Evolutionary conservation across 2,329 filamentous ascomycete species (phyloP).

Genomic region (Arthrobotrys iridis): DNA sequence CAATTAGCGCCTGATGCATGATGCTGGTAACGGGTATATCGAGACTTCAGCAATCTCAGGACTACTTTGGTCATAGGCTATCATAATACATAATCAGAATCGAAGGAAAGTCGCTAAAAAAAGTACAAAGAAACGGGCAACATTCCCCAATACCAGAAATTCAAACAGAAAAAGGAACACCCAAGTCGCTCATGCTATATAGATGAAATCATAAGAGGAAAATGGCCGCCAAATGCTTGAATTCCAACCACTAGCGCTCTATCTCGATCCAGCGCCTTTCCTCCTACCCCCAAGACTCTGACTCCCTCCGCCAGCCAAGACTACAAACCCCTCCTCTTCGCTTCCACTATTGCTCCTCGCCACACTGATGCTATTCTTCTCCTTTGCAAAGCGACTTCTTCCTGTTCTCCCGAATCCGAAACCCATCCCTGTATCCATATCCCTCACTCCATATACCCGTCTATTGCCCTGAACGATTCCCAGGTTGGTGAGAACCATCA

Average conservation of each 20-base stretch:
- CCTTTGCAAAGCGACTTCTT: conserved; percentile 40
- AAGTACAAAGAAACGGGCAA: not conserved
- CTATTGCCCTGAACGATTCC: conserved; percentile 37
- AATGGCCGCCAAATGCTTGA: not conserved
- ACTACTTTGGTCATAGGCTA: too few relatives aligned
- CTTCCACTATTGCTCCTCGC: conserved; percentile 39
- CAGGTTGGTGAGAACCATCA: conserved; percentile 52
- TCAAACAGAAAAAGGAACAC: conserved; percentile 9
- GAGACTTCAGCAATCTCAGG: not conserved
- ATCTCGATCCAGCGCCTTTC: conserved; percentile 19
- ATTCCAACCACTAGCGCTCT: not conserved
- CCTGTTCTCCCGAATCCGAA: conserved; percentile 42
- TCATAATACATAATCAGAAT: conserved; percentile 27
- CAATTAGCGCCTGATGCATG: too few relatives aligned
- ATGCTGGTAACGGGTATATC: conserved; percentile 1
- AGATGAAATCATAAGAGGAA: not conserved
- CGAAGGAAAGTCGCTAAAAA: conserved; percentile 36
- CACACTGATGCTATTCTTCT: conserved; percentile 52
- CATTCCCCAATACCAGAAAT: not conserved
- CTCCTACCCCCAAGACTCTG: conserved; percentile 34
- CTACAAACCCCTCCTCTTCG: conserved; percentile 51
- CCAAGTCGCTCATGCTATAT: conserved; percentile 29
- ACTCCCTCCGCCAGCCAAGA: conserved; percentile 43
- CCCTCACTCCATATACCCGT: conserved; percentile 41
- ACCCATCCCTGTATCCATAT: conserved; percentile 45